Base-by-base conservation (phyloP, 2,329 filamentous ascomycete genomes). In the Trichocomaceae sp. region DNA sequence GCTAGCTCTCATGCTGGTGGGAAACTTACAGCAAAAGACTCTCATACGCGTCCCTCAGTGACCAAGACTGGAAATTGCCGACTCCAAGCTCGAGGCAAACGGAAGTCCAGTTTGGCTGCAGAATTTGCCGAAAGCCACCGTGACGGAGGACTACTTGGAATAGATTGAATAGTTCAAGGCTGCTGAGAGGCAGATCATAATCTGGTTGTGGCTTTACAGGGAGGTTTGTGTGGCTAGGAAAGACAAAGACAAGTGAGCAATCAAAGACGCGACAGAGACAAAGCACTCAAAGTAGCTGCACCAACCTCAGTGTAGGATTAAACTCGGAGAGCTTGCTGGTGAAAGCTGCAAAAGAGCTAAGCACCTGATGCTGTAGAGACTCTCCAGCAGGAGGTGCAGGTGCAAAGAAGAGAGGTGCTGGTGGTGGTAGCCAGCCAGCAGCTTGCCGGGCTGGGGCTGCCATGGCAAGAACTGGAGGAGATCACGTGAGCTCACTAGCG, bases 251-350 rank as follows among this genome's bases (percentile, higher is more conserved):
- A 26, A 26, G 33, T 50, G 20, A 50, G 48, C 29, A 15, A 45
- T n/a, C 12, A 31, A 42, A 31, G 15, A 37, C 35, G 35, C 35
- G 35, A 50, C 10, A n/a, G n/a, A 42, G 37, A 50, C 20, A 50
- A 42, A 22, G 47, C 23, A 26, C 4, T 26, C 4, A 26, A 26
- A 26, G 17, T n/a, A 29, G 35, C 35, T n/a, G 31, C 50, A 59
- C 41, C 37, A 47, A 56, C 44, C 47, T 58, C 50, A 49, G 46
- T 50, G 58, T 49, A 48, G 48, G 26, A 45, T 47, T 19, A 35
- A 54, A 47, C 15, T 29, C 20, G 23, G 20, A 23, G 35, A 50
- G 48, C 10, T 3, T 19, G 13, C n/a, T 2, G 15, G 6, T 26
- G 22, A 50, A 50, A 3, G 19, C n/a, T 22, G 15, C 35, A 12